Conservation (phyloP, 805 yeast species). For the Limtongia smithiae region DNA sequence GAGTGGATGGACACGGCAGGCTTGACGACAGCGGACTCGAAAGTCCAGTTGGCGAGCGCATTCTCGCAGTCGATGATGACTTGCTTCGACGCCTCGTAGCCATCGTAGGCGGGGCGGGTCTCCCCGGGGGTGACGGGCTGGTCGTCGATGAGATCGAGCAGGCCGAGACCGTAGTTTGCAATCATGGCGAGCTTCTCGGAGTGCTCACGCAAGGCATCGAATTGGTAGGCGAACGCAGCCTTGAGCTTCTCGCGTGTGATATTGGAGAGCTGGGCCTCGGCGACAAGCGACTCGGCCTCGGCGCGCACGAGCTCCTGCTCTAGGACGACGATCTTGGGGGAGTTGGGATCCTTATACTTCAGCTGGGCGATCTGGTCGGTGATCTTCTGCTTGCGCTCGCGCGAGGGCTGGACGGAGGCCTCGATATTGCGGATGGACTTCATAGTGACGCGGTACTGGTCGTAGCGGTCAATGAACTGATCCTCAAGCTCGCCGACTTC, state of each 20-base stretch:
- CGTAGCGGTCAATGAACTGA: constrained; percentile 96
- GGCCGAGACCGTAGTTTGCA: constrained; percentile 98
- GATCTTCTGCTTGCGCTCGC: constrained; percentile 96
- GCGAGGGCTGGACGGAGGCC: constrained; percentile 95
- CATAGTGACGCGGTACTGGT: constrained; percentile 93
- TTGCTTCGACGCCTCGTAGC: constrained; percentile 97
- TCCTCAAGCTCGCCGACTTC: constrained; percentile 98
- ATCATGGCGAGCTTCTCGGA: constrained; percentile 94
- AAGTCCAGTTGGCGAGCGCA: constrained; percentile 94
- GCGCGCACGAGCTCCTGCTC: constrained; percentile 99
- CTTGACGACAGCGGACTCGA: constrained; percentile 91
- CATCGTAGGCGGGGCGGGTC: constrained; percentile 96
- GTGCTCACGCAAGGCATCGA: constrained; percentile 90
- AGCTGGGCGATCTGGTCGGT: constrained; percentile 96
- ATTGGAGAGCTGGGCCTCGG: constrained; percentile 97
- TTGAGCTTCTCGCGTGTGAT: constrained; percentile 97
- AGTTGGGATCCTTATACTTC: constrained; percentile 97
- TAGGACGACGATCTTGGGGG: constrained; percentile 89
- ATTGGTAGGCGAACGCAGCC: constrained; percentile 95
- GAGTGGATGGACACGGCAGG: constrained; percentile 56
- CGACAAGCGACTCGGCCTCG: constrained; percentile 97
- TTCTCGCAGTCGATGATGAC: constrained; percentile 95
- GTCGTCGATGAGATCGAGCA: constrained; percentile 92
- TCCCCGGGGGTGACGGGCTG: constrained; percentile 99
- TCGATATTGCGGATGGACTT: constrained; percentile 95